These are phyloP conservation scores for Aulographum hederae DNA, from an alignment of 2,329 filamentous ascomycete species.

Conservation along the genomic window DNA sequence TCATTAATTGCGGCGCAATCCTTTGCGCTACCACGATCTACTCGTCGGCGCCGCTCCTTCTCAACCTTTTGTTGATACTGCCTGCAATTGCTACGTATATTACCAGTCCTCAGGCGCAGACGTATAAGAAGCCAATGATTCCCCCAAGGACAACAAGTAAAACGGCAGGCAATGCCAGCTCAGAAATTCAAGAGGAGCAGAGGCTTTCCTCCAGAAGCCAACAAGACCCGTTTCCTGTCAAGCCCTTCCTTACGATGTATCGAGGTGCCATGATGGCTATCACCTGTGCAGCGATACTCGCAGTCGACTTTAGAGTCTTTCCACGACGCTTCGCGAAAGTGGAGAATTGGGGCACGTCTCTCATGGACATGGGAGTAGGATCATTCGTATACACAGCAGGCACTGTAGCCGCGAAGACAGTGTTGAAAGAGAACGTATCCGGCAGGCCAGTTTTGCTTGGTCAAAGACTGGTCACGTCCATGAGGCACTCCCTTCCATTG, in stretches of 20 bases:
- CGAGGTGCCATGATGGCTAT: conserved; percentile 79
- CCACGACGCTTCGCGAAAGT: conserved; percentile 92
- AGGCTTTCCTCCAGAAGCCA: too few relatives aligned
- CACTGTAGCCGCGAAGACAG: conserved; percentile 68
- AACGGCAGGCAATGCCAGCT: not conserved
- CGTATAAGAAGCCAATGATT: too few relatives aligned
- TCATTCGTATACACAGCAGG: conserved; percentile 94
- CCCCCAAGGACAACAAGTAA: not conserved
- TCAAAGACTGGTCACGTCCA: conserved; percentile 43
- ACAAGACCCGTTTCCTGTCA: conserved; percentile 59
- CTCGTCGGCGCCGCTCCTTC: conserved; percentile 51
- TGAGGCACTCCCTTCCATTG: conserved; percentile 70
- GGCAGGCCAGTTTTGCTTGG: conserved; percentile 31
- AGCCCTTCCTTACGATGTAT: conserved; percentile 86
- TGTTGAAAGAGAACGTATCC: conserved; percentile 49
- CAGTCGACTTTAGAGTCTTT: conserved; percentile 87
- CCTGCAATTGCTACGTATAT: conserved; percentile 44
- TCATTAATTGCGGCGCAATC: conserved; percentile 68
- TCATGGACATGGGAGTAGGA: conserved; percentile 95
- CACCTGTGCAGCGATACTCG: conserved; percentile 84
- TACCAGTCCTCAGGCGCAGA: conserved; percentile 8
- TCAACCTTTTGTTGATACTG: conserved; percentile 55
- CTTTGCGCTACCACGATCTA: conserved; percentile 80
- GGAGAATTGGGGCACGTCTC: conserved; percentile 97
- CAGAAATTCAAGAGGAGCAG: not conserved